A percentile compares a stretch with the other conserved stretches of the same genome.
Evolutionary conservation across 2,329 filamentous ascomycete species (phyloP).

Genomic region (Aspergillus sojae): DNA sequence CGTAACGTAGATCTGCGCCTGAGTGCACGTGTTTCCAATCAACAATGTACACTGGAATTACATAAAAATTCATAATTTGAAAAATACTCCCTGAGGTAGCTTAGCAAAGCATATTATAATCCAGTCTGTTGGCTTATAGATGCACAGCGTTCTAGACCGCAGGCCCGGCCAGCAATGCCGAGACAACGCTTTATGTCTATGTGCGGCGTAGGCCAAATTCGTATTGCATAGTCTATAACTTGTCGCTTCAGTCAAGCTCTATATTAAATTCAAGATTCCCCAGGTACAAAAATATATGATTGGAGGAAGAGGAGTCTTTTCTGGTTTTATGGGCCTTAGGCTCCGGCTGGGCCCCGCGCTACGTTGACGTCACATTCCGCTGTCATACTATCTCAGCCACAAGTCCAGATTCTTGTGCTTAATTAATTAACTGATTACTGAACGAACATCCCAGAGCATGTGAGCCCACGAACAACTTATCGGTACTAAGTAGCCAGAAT

Average conservation of each 20-base stretch:
- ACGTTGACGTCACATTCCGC: slow-evolving; percentile 12
- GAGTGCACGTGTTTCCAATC: neutral
- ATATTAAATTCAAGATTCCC: neutral
- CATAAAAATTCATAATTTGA: neutral
- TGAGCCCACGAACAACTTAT: neutral
- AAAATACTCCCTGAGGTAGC: neutral
- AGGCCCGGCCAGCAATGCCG: neutral
- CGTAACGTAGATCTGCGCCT: neutral
- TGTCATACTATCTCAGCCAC: neutral
- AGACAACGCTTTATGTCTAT: neutral
- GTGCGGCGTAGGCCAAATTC: no score
- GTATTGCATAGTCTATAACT: no score
- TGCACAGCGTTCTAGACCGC: neutral
- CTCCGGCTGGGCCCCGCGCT: neutral
- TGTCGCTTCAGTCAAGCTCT: no score
- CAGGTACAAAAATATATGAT: neutral
- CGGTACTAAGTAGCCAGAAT: neutral
- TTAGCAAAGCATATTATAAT: neutral
- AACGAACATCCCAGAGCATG: neutral
- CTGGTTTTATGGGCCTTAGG: neutral
- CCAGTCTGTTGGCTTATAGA: neutral
- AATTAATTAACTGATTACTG: neutral
- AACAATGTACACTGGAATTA: neutral
- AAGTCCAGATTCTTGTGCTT: neutral
- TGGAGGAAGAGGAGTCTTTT: neutral